phyloP scores from a whole-genome alignment of 148 eudicot genomes.

The Spergularia marina region DNA sequence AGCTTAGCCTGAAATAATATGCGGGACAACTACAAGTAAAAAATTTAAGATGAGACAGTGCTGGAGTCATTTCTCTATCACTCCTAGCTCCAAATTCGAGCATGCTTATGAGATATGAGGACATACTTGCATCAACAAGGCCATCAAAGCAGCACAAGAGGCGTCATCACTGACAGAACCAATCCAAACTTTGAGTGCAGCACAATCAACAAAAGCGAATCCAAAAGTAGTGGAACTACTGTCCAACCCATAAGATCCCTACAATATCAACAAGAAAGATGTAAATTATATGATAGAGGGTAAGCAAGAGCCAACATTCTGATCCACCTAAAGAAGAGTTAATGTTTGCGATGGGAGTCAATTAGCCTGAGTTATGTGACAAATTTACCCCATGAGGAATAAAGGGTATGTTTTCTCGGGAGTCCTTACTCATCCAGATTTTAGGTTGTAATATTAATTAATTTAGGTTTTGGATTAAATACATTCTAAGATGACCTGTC shows the following conservation, averaged over 20 bases:
- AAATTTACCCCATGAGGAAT: not conserved
- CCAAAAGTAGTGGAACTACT: constrained; percentile 66
- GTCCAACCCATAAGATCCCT: constrained; percentile 51
- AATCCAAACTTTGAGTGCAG: constrained; percentile 87
- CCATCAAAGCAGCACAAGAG: constrained; percentile 90
- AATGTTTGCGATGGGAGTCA: not conserved
- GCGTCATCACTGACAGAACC: constrained; percentile 87
- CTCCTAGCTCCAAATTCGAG: constrained; percentile 6
- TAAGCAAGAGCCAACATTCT: not conserved
- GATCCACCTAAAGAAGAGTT: not conserved
- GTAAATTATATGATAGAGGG: constrained; percentile 8
- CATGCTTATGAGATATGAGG: constrained; percentile 7
- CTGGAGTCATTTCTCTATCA: not conserved
- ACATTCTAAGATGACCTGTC: too few relatives aligned
- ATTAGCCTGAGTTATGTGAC: too few relatives aligned
- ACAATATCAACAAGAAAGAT: constrained; percentile 15
- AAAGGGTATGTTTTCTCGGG: not conserved
- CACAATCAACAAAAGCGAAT: constrained; percentile 95
- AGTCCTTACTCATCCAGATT: not conserved
- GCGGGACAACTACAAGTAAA: not conserved
- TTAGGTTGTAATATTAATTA: not conserved
- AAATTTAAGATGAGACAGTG: constrained; percentile 7
- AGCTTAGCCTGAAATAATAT: too few relatives aligned
- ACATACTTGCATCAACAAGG: constrained; percentile 93
- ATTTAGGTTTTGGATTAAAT: too few relatives aligned